Percentiles rank a stretch among this genome's conserved stretches.
Evolutionary conservation across 495 filamentous ascomycete genomes (phyloP).

Genomic region (Darksidea phi): DNA sequence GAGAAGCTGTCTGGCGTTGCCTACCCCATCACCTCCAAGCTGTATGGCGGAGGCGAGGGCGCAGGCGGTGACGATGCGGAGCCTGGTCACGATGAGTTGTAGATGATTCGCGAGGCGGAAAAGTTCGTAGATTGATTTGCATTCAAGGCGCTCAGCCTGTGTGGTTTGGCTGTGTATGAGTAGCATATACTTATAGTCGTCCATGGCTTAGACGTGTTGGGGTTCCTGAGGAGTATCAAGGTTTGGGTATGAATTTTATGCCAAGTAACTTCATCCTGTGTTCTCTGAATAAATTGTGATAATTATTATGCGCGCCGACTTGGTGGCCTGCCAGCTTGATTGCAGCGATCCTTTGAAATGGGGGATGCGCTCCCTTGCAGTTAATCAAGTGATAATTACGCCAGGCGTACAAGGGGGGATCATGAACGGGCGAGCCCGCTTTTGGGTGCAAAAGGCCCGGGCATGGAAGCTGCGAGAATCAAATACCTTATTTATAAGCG

Average conservation of each 20-base stretch:
- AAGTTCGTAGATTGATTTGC: slow-evolving; percentile 10
- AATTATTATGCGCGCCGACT: no score
- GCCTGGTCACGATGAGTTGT: slow-evolving; percentile 89
- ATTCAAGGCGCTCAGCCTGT: slow-evolving; percentile 13
- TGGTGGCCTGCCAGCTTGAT: no score
- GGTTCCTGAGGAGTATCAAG: no score
- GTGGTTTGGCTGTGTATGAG: slow-evolving; percentile 18
- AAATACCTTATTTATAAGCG: no score
- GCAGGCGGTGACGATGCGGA: slow-evolving; percentile 66
- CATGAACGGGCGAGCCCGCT: no score
- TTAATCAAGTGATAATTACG: no score
- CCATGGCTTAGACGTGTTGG: slow-evolving; percentile 12
- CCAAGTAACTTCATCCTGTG: not conserved
- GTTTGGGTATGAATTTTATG: no score
- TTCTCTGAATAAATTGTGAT: no score
- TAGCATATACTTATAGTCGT: slow-evolving; percentile 16
- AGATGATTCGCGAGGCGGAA: slow-evolving; percentile 37
- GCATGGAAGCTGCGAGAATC: no score
- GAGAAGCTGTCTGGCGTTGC: slow-evolving; percentile 96
- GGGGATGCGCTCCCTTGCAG: no score
- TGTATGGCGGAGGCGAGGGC: slow-evolving; percentile 70
- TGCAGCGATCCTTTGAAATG: not conserved
- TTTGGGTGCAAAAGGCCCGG: no score
- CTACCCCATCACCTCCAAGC: slow-evolving; percentile 98
- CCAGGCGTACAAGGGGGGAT: no score